A percentile compares a stretch with the other conserved stretches of the same genome.
Evolutionary conservation across 352 stramenopile genomes (phyloP).

Genomic region (Phytophthora sp.): DNA sequence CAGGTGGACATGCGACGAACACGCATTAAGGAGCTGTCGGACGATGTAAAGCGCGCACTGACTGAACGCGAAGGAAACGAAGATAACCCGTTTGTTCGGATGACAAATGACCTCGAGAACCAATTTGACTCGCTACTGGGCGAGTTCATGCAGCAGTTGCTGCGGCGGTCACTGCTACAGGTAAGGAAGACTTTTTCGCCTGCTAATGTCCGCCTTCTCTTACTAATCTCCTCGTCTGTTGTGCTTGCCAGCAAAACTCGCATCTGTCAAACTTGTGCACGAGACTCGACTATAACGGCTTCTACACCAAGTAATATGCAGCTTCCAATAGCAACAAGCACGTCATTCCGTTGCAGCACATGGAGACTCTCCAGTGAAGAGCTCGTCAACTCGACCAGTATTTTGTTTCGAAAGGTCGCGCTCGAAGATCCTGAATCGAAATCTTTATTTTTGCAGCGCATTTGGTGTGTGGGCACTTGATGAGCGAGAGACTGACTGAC

Average conservation of each 20-base stretch:
- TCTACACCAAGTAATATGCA: slow-evolving; percentile 62
- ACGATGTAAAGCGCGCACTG: slow-evolving; percentile 77
- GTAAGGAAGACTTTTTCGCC: slow-evolving; percentile 33
- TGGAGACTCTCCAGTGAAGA: too few relatives aligned
- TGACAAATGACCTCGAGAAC: slow-evolving; percentile 82
- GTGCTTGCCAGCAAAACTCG: slow-evolving; percentile 56
- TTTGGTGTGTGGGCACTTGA: slow-evolving; percentile 21
- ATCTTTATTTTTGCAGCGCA: slow-evolving; percentile 27
- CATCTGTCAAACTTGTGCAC: slow-evolving; percentile 73
- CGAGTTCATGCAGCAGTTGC: slow-evolving; percentile 91
- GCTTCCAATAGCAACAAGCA: neutral
- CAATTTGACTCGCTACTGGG: slow-evolving; percentile 88
- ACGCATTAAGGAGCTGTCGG: slow-evolving; percentile 82
- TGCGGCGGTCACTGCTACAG: slow-evolving; percentile 82
- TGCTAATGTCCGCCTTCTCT: neutral
- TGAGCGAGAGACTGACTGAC: slow-evolving; percentile 23
- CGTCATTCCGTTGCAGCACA: too few relatives aligned
- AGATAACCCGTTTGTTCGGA: slow-evolving; percentile 79
- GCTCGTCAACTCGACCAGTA: neutral
- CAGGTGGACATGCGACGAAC: slow-evolving; percentile 78
- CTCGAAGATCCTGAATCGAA: slow-evolving; percentile 36
- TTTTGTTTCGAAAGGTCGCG: slow-evolving; percentile 35
- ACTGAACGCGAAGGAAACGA: slow-evolving; percentile 68
- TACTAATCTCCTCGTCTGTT: slow-evolving; percentile 10
- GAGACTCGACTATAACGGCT: slow-evolving; percentile 69